Evolutionary conservation across 495 filamentous ascomycete species (phyloP), one percentile per base, ranked within the genome.

Genomic region (Trichodelitschia bisporula): DNA sequence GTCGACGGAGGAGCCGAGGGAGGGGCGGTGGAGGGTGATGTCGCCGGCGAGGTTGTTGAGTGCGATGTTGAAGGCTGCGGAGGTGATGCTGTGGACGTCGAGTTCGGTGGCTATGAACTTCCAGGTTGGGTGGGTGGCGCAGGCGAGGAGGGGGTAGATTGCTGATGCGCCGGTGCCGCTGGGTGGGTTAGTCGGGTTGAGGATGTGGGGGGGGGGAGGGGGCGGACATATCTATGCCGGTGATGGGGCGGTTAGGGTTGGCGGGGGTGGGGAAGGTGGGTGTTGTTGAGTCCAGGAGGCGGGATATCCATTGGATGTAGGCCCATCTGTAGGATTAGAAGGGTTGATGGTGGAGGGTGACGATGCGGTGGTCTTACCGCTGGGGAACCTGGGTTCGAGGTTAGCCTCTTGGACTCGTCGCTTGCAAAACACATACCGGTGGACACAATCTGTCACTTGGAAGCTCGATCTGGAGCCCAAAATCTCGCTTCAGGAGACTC

Each of bases 111-210:
- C 28, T 10, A 29, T 28, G 18, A 48, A 41, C 23, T 14, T 36
- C 79, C 80, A 93, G 14, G 45, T 41, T 1, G 62, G 58, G 2
- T 79, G 59, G 28, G 69, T 59, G 2, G 51, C 41, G 35, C 74
- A 78, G n/a, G 66, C 76, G 4, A 97, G 60, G 1, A 97, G 58
- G 2, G 86, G 73, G 48, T 95, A 95, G 35, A 97, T 91, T 41
- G 68, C 68, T 36, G 76, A 84, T 11, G 86, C 77, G 19, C 86
- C 86, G 2, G 77, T 89, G 30, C 86, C 86, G 38, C 64, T 68
- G 21, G 4, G 20, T 18, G 17, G 18, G 25, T 13, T 14, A 4
- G 11, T 8, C 19, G 4, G 9, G 18, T 4, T 15, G 12, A 32
- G 21, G 15, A 29, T 15, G n/a, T 4, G 3, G 19, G 21, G 4